Conservation (phyloP, 768 basidiomycete genomes). For the Lactifluus pinguis region DNA sequence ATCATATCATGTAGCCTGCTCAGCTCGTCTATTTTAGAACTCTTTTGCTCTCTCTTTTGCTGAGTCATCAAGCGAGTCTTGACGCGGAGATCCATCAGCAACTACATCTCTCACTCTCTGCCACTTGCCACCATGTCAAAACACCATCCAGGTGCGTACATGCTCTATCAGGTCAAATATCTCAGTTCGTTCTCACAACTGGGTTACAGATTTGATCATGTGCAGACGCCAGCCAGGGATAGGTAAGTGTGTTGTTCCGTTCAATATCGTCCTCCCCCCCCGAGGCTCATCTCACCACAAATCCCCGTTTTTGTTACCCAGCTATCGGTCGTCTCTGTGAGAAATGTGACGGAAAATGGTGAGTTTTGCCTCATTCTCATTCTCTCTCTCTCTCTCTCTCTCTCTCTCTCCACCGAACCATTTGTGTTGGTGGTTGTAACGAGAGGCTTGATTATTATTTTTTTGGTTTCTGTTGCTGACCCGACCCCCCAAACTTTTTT, state of each 20-base stretch:
- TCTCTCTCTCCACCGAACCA: neutral
- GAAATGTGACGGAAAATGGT: slow-evolving; percentile 99
- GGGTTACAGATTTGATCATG: slow-evolving; percentile 82
- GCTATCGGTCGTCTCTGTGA: slow-evolving; percentile 98
- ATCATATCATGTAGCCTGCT: slow-evolving; percentile 2
- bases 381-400: no score
- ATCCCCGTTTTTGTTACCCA: slow-evolving; percentile 24
- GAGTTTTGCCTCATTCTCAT: slow-evolving; percentile 20
- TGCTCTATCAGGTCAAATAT: neutral
- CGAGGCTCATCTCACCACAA: slow-evolving; percentile 1
- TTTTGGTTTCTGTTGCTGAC: no score
- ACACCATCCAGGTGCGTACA: slow-evolving; percentile 27
- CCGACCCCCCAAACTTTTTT: no score
- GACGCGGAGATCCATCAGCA: neutral
- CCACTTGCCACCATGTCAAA: slow-evolving; percentile 28
- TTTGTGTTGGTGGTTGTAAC: neutral
- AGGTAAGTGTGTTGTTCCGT: slow-evolving; percentile 42
- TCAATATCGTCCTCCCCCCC: neutral
- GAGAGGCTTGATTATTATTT: neutral
- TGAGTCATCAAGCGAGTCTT: slow-evolving; percentile 5
- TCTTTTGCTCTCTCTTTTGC: neutral
- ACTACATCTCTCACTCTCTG: neutral
- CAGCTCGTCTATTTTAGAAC: neutral
- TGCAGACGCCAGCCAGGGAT: slow-evolving; percentile 97
- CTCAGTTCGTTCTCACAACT: neutral